A percentile compares a stretch with the other conserved stretches of the same genome.
Conservation (phyloP, 2,329 filamentous ascomycete species). For the Orbilia javanica region DNA sequence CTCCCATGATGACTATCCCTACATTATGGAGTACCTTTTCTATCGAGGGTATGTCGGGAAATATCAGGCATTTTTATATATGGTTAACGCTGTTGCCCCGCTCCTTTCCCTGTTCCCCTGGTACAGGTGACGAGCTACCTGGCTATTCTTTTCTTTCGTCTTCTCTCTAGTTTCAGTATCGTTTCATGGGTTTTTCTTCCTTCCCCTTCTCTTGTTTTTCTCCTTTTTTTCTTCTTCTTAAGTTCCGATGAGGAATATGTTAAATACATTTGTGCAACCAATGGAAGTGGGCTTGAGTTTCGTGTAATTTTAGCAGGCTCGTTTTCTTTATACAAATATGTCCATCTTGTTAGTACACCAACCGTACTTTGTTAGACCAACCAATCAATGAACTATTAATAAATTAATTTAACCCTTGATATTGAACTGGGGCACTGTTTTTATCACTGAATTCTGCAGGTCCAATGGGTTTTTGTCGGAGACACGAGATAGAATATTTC, state of each 20-base stretch:
- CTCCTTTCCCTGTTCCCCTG: neutral
- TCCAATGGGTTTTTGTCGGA: neutral
- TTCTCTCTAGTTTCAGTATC: too few species aligned
- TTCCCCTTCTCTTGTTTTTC: conserved; percentile 3
- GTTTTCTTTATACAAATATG: conserved; percentile 38
- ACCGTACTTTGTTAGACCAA: neutral
- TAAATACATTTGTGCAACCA: conserved; percentile 23
- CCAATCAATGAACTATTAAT: neutral
- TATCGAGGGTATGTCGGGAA: neutral
- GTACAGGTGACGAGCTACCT: conserved; percentile 1
- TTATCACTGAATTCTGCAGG: too few species aligned
- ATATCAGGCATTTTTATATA: neutral
- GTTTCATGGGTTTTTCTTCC: neutral
- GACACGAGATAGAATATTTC: conserved; percentile 7
- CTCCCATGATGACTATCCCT: neutral
- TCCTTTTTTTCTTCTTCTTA: neutral
- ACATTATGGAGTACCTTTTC: neutral
- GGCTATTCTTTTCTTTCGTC: neutral
- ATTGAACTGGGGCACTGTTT: too few species aligned
- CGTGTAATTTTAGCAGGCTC: conserved; percentile 58
- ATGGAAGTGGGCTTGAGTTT: conserved; percentile 31
- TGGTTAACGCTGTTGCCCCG: neutral
- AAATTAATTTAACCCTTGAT: too few species aligned
- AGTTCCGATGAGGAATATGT: conserved; percentile 17
- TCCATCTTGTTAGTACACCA: neutral